Percentiles rank a stretch among this genome's conserved stretches.
phyloP scores from a whole-genome alignment of 805 yeast genomes.

The Cyberlindnera samutprakarnensis region DNA sequence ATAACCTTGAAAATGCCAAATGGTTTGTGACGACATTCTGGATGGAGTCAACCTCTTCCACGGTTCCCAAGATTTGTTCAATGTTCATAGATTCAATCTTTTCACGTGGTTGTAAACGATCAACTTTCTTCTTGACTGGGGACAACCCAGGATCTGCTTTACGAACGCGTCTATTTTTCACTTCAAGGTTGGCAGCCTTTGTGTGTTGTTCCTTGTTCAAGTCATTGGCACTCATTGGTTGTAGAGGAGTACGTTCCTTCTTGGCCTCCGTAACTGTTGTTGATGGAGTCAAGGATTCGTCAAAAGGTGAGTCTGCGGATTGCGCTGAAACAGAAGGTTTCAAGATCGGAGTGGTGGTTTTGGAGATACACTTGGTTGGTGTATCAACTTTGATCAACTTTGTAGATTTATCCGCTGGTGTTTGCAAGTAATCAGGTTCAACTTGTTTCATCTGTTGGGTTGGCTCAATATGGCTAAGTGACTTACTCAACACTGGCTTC shows the following conservation, averaged over 20 bases:
- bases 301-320: constrained; percentile 1
- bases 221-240: constrained; percentile 9
- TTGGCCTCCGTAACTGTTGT: constrained; percentile 7
- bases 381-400: not conserved
- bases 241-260: constrained; percentile 8
- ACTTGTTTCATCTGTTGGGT: constrained; percentile 8
- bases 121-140: constrained; percentile 24
- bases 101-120: constrained; percentile 14
- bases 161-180: constrained; percentile 18
- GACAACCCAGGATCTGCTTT: constrained; percentile 24
- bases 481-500: constrained; percentile 18
- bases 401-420: constrained; percentile 5
- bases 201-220: too few species aligned
- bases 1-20: constrained; percentile 80
- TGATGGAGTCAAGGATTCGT: not conserved
- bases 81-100: constrained; percentile 24
- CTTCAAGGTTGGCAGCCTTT: constrained; percentile 1
- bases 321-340: constrained; percentile 4
- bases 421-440: constrained; percentile 3
- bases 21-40: constrained; percentile 70
- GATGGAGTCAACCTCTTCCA: constrained; percentile 42
- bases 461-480: constrained; percentile 12
- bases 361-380: not conserved
- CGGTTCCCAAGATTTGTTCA: constrained; percentile 22
- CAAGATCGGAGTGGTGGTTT: constrained; percentile 7